phyloP scores from a whole-genome alignment of 108 stramenopile species.

The Nannochloropsis oceanica region DNA sequence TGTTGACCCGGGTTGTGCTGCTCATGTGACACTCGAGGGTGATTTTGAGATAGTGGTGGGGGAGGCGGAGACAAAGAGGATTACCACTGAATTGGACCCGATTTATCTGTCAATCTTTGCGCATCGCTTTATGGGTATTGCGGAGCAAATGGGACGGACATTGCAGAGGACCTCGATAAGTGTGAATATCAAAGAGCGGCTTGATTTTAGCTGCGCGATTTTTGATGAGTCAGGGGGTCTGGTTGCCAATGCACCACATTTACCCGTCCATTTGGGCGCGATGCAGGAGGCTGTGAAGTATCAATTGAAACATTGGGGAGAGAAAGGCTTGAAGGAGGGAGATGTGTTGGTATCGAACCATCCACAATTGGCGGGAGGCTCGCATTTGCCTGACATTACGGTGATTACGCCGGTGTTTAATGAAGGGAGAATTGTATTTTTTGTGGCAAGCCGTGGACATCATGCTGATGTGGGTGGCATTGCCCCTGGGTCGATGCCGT shows the following conservation, averaged over 20 bases:
- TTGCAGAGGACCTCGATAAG: conserved; percentile 70
- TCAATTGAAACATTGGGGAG: conserved; percentile 68
- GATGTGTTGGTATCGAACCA: conserved; percentile 95
- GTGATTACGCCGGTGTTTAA: conserved; percentile 92
- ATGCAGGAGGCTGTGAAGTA: conserved; percentile 77
- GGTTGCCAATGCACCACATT: conserved; percentile 96
- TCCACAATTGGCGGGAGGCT: conserved; percentile 86
- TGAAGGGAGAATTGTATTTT: conserved; percentile 59
- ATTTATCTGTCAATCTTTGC: conserved; percentile 27
- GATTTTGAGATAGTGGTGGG: conserved; percentile 71
- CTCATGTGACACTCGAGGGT: conserved; percentile 65
- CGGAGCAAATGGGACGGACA: conserved; percentile 97
- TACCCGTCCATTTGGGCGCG: conserved; percentile 95
- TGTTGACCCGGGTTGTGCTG: conserved; percentile 72
- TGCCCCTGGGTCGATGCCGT: conserved; percentile 67
- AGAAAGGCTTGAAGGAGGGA: conserved; percentile 70
- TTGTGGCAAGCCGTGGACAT: conserved; percentile 88
- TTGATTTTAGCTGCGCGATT: conserved; percentile 90
- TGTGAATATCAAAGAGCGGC: conserved; percentile 97
- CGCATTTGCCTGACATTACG: conserved; percentile 86
- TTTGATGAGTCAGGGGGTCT: conserved; percentile 83
- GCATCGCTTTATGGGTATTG: conserved; percentile 89
- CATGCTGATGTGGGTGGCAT: conserved; percentile 94
- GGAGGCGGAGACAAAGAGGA: neutral
- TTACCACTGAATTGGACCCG: neutral